A percentile compares a stretch with the other conserved stretches of the same genome.
These are phyloP conservation scores for Grosmannia clavigera DNA, from an alignment of 2,329 filamentous ascomycete genomes.

Conservation along the genomic window DNA sequence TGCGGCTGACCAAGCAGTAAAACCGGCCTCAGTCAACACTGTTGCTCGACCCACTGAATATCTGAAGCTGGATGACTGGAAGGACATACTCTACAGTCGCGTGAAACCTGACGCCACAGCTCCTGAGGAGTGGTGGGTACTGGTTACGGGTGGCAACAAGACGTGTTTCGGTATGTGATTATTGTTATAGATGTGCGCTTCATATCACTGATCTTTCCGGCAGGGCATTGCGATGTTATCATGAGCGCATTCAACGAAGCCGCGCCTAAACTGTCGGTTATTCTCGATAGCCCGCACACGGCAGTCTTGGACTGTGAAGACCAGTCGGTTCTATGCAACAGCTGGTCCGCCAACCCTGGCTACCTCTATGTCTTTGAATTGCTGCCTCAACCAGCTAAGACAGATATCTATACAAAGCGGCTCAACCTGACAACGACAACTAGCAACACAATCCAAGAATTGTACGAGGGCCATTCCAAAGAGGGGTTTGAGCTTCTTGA, in stretches of 20 bases:
- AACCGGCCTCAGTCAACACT: constrained; percentile 19
- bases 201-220: not conserved
- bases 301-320: constrained; percentile 62
- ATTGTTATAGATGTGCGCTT: not conserved
- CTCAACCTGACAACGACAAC: constrained; percentile 60
- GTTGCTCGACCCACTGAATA: constrained; percentile 35
- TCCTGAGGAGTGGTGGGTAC: constrained; percentile 66
- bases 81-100: constrained; percentile 50
- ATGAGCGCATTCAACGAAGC: constrained; percentile 57
- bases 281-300: constrained; percentile 52
- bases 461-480: constrained; percentile 39
- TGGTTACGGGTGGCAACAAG: constrained; percentile 64
- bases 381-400: constrained; percentile 49
- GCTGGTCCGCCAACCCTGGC: constrained; percentile 54
- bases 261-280: constrained; percentile 47
- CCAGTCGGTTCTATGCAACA: constrained; percentile 62
- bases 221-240: constrained; percentile 51
- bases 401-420: constrained; percentile 51
- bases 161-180: constrained; percentile 55
- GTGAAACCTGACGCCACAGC: constrained; percentile 45
- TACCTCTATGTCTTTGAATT: constrained; percentile 56
- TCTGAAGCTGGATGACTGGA: constrained; percentile 60
- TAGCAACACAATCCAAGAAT: constrained; percentile 46
- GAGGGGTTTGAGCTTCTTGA: constrained; percentile 33
- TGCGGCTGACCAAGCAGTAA: constrained; percentile 10